Evolutionary conservation across 257 asterid genomes (phyloP).

Genomic region (Verbascum thapsus): DNA sequence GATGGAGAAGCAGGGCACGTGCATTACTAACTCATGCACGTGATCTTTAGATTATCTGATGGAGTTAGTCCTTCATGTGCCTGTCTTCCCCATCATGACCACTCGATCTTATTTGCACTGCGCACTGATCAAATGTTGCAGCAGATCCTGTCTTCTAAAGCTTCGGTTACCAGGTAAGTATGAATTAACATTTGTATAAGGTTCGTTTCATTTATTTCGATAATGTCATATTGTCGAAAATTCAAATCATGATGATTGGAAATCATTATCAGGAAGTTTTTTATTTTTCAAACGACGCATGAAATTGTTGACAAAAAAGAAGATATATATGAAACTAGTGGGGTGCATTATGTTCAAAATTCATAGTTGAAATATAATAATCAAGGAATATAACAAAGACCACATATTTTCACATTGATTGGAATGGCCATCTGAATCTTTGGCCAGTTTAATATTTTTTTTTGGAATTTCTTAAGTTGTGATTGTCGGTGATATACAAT

Average conservation of each 20-base stretch:
- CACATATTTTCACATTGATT: no score
- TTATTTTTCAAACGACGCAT: not conserved
- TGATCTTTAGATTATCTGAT: not conserved
- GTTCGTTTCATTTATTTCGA: not conserved
- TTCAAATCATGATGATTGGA: not conserved
- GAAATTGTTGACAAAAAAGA: not conserved
- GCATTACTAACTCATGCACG: slow-evolving; percentile 66
- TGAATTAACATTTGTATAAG: not conserved
- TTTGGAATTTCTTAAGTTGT: slow-evolving; percentile 8
- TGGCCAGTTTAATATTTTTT: slow-evolving; percentile 14
- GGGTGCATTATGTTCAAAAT: not conserved
- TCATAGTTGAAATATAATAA: slow-evolving; percentile 4
- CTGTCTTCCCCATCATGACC: slow-evolving; percentile 66
- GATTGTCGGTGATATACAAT: slow-evolving; percentile 15
- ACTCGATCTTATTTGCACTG: slow-evolving; percentile 47
- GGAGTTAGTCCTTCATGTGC: slow-evolving; percentile 66
- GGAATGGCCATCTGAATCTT: slow-evolving; percentile 2
- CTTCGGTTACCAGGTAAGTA: slow-evolving; percentile 27
- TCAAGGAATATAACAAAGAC: no score
- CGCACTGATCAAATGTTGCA: not conserved
- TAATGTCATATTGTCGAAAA: not conserved
- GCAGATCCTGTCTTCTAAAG: not conserved
- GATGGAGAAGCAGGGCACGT: slow-evolving; percentile 99
- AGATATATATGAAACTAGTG: slow-evolving; percentile 26
- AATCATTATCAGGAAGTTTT: not conserved